Percentiles rank a stretch among this genome's conserved stretches.
phyloP scores from a whole-genome alignment of 768 basidiomycete genomes.

The Termitomyces sp. region DNA sequence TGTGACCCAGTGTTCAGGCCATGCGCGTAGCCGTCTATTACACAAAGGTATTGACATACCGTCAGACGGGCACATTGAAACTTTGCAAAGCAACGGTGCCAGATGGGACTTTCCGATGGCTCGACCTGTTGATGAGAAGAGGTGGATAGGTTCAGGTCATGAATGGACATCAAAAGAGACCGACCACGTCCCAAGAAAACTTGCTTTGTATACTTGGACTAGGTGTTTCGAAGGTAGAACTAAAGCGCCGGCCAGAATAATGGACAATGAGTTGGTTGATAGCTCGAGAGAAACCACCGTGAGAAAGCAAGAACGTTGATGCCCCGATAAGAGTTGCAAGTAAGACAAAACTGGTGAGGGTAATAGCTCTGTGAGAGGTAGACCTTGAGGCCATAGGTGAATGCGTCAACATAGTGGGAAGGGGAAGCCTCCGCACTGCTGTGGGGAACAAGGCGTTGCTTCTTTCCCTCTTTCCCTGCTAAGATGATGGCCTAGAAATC shows the following conservation, averaged over 20 bases:
- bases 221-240: not conserved
- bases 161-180: not conserved
- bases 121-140: slow-evolving; percentile 3
- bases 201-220: not conserved
- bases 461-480: too few relatives aligned
- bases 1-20: slow-evolving; percentile 9
- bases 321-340: not conserved
- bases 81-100: slow-evolving; percentile 19
- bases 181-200: slow-evolving; percentile 2
- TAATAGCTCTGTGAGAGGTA: not conserved
- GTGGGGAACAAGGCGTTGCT: too few relatives aligned
- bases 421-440: too few relatives aligned
- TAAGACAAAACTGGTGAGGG: not conserved
- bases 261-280: not conserved
- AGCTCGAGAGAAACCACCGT: not conserved
- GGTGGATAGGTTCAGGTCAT: not conserved
- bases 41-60: slow-evolving; percentile 11
- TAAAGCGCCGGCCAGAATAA: not conserved
- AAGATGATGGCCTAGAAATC: too few relatives aligned
- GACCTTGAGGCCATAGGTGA: not conserved
- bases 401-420: not conserved
- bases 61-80: slow-evolving; percentile 27
- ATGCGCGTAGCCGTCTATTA: not conserved
- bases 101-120: slow-evolving; percentile 15
- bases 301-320: not conserved